Base-by-base conservation (phyloP, 805 yeast species). In the Cyberlindnera japonica region DNA sequence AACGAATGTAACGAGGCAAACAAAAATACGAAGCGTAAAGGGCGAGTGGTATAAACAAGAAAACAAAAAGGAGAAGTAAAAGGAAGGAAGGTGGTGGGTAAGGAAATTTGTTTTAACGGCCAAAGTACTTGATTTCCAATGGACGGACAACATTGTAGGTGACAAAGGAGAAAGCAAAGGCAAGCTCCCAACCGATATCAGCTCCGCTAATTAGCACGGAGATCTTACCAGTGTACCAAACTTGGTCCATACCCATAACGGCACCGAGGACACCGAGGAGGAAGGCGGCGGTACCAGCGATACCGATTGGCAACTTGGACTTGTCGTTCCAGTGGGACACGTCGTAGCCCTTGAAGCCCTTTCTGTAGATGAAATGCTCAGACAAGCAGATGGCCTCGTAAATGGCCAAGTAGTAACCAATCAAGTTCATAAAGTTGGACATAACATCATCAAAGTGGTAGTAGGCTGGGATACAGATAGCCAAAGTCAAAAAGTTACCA, bases 381-480 rank as follows among this genome's bases (percentile, higher is more conserved):
- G 86, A 74, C n/a, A 83, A 62, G 20, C 77, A 64, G 62, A 90
- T 79, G 36, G 84, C 78, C 55, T 77, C 78, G 67, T 89, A 90
- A 56, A 89, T 82, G 45, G 95, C 86, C 59, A 89, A 72, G 77
- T 91, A 89, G 73, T 90, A 90, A 51, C 86, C 91, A 63, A 90
- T 88, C 61, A 89, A 68, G 68, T 86, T 80, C 96, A 90, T 88
- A 67, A 90, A 90, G 67, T 86, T 79, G 44, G 74, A 72, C 83
- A 90, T 83, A 55, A 85, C 89, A 3, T 61, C 54, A 42, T 71
- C 76, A 63, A 90, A 88, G 47, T 73, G 61, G 70, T 83, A 82
- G 69, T 82, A 84, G 37, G 86, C 96, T 35, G 96, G 95, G 51
- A 89, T 89, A 56, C 95, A 79, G 57, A 90, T 82, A 37, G 89